phyloP scores from a whole-genome alignment of 2,329 filamentous ascomycete genomes.

The Rugonectria rugulosa region DNA sequence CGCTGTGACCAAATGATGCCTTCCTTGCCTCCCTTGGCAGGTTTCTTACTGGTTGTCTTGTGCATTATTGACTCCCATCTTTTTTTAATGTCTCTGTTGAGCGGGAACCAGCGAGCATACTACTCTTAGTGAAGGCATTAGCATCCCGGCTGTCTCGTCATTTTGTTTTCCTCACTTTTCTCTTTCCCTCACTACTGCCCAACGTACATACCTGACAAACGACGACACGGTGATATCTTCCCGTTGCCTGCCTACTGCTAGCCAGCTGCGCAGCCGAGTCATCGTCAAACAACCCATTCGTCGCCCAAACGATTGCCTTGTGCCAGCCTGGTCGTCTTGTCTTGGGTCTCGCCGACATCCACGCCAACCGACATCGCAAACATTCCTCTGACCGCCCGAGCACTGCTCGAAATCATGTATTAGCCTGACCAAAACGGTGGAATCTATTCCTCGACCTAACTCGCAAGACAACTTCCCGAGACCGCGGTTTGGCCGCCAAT shows the following conservation, averaged over 20 bases:
- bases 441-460: constrained; percentile 27
- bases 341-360: constrained; percentile 32
- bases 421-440: constrained; percentile 36
- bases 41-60: constrained; percentile 28
- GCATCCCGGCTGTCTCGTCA: constrained; percentile 25
- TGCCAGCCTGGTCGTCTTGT: constrained; percentile 34
- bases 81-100: constrained; percentile 25
- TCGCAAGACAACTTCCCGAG: constrained; percentile 24
- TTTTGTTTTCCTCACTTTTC: constrained; percentile 12
- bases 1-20: constrained; percentile 29
- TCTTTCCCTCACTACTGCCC: constrained; percentile 13
- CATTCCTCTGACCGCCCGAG: constrained; percentile 32
- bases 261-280: constrained; percentile 11
- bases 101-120: constrained; percentile 19
- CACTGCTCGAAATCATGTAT: constrained; percentile 43
- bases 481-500: constrained; percentile 30
- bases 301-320: background rate
- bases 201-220: background rate
- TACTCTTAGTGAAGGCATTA: constrained; percentile 37
- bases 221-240: too few species aligned
- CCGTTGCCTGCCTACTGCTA: constrained; percentile 9
- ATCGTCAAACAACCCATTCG: background rate
- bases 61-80: constrained; percentile 36
- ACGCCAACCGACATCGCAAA: constrained; percentile 25
- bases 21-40: constrained; percentile 27